A percentile compares a stretch with the other conserved stretches of the same genome.
Evolutionary conservation across 352 stramenopile species (phyloP).

Genomic region (Phytophthora vignae): DNA sequence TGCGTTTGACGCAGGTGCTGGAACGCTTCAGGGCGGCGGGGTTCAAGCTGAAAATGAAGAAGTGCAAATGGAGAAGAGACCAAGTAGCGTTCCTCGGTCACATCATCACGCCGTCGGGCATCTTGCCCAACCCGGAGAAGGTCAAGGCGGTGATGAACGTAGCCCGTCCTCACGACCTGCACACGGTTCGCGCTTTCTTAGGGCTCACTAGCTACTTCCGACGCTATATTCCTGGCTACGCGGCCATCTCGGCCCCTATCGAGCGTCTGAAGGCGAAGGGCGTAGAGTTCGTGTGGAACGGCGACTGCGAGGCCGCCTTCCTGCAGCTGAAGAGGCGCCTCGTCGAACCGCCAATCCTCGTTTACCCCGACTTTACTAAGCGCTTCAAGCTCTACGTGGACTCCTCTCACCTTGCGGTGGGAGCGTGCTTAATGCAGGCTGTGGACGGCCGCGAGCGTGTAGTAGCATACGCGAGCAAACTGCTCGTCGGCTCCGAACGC

Average conservation of each 20-base stretch:
- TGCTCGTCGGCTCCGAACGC: too few species aligned
- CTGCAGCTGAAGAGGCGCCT: too few species aligned
- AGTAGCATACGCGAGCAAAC: too few species aligned
- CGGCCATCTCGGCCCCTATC: neutral
- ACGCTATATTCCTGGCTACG: slow-evolving; percentile 8
- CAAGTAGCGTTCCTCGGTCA: slow-evolving; percentile 12
- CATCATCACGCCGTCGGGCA: slow-evolving; percentile 1
- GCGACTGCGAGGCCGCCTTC: too few species aligned
- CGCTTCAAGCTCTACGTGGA: too few species aligned
- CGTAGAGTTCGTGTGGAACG: too few species aligned
- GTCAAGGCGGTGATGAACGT: slow-evolving; percentile 9
- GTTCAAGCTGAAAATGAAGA: slow-evolving; percentile 17
- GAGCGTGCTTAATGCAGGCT: too few species aligned
- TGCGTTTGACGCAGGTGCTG: neutral
- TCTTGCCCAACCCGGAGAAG: slow-evolving; percentile 13
- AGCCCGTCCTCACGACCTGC: neutral
- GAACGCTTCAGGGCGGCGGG: neutral
- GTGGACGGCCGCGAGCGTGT: too few species aligned
- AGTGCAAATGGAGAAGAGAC: slow-evolving; percentile 1
- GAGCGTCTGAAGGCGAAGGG: too few species aligned
- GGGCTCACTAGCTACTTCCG: slow-evolving; percentile 7
- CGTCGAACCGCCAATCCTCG: too few species aligned
- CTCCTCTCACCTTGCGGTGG: too few species aligned
- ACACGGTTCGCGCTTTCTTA: neutral
- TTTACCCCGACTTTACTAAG: too few species aligned